Conservation (phyloP, 2,329 filamentous ascomycete species). For the Epichloe scottii region DNA sequence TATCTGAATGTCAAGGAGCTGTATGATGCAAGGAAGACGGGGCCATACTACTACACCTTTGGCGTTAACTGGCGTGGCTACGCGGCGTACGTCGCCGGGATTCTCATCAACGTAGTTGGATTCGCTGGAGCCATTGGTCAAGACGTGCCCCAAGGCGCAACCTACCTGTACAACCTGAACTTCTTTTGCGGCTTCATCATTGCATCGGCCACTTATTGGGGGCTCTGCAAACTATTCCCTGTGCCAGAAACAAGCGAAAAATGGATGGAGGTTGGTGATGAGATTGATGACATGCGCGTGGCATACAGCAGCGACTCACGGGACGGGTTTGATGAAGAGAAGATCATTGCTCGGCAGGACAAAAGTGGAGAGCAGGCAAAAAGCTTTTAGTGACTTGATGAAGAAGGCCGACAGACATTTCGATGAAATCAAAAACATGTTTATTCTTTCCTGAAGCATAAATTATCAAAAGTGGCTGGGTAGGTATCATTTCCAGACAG, state of each 20-base stretch:
- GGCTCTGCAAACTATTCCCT: constrained; percentile 55
- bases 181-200: constrained; percentile 80
- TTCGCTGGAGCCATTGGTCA: constrained; percentile 71
- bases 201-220: constrained; percentile 53
- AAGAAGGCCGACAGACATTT: neutral
- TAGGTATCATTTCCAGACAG: too few relatives aligned
- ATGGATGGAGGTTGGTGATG: constrained; percentile 67
- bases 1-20: constrained; percentile 69
- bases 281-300: constrained; percentile 40
- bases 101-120: constrained; percentile 82
- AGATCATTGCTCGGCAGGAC: neutral
- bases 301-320: constrained; percentile 31
- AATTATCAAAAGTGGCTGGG: too few relatives aligned
- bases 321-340: constrained; percentile 28
- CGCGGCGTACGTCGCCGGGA: constrained; percentile 67
- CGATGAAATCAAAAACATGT: neutral
- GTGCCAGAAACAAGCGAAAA: constrained; percentile 59
- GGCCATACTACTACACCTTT: constrained; percentile 60
- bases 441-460: neutral
- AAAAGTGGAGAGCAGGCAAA: constrained; percentile 1
- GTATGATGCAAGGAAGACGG: constrained; percentile 55
- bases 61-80: constrained; percentile 81
- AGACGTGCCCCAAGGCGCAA: constrained; percentile 62
- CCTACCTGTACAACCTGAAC: constrained; percentile 81
- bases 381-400: constrained; percentile 8